Conservation (phyloP, 176 grass and related monocot species). For the Triticum urartu region DNA sequence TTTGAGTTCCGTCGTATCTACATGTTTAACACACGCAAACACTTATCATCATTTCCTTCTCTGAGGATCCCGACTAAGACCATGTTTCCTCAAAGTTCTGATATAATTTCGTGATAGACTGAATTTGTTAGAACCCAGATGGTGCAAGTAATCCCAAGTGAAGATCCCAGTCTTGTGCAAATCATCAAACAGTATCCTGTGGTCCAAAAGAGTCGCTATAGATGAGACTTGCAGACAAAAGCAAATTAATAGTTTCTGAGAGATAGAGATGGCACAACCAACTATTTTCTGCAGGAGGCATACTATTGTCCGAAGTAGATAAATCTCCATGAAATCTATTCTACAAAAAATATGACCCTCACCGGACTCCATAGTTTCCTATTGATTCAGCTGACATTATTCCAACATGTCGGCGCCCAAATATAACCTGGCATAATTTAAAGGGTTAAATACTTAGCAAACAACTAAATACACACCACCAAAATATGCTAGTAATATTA, state of each 20-base stretch:
- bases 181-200: conserved; percentile 88
- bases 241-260: neutral
- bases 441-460: neutral
- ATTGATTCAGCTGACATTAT: conserved; percentile 97
- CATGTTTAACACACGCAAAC: neutral
- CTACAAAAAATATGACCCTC: conserved; percentile 13
- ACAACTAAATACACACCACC: neutral
- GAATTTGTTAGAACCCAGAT: conserved; percentile 81
- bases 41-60: conserved; percentile 51
- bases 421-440: conserved; percentile 67
- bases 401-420: conserved; percentile 62
- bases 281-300: neutral
- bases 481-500: neutral
- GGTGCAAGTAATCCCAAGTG: conserved; percentile 95
- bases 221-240: neutral
- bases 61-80: conserved; percentile 70
- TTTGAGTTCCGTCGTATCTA: neutral
- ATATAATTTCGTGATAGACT: conserved; percentile 69
- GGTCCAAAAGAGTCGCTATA: conserved; percentile 4
- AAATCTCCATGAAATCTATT: neutral
- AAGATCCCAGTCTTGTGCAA: conserved; percentile 97
- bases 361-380: conserved; percentile 92
- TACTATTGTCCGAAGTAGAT: neutral
- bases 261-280: neutral
- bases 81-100: conserved; percentile 77